phyloP scores from a whole-genome alignment of 305 asterid species.

The Striga hermonthica region DNA sequence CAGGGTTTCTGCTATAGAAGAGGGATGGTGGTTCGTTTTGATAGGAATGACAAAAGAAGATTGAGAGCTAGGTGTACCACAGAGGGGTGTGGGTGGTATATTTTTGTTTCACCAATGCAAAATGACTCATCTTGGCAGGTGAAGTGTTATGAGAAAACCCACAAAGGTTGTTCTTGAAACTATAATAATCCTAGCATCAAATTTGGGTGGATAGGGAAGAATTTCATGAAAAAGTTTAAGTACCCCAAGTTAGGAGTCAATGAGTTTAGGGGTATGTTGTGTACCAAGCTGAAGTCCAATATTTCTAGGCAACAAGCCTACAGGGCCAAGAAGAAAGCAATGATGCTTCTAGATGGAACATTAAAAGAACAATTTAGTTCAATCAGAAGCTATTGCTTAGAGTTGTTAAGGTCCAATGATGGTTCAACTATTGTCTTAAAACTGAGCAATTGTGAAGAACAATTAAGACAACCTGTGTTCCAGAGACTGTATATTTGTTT shows the following conservation, averaged over 20 bases:
- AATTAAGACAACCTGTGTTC: not conserved
- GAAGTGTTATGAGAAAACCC: not conserved
- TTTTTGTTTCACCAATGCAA: not conserved
- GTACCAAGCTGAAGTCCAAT: not conserved
- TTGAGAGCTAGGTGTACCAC: not conserved
- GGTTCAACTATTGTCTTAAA: not conserved
- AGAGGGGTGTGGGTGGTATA: not conserved
- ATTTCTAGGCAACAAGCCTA: not conserved
- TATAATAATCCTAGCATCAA: not conserved
- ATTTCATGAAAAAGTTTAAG: constrained; percentile 6
- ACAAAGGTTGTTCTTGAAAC: not conserved
- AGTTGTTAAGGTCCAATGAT: not conserved
- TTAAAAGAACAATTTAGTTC: not conserved
- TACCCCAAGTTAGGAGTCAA: not conserved
- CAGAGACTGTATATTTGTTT: not conserved
- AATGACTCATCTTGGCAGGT: not conserved
- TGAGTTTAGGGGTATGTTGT: not conserved
- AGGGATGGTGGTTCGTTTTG: not conserved
- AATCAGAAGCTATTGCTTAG: not conserved
- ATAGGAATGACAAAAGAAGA: not conserved
- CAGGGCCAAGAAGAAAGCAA: not conserved
- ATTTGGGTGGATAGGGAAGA: not conserved
- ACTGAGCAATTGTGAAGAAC: not conserved
- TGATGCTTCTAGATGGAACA: not conserved
- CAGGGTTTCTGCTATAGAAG: not conserved